Conservation (phyloP, 805 yeast genomes). For the Kregervanrija fluxuum region DNA sequence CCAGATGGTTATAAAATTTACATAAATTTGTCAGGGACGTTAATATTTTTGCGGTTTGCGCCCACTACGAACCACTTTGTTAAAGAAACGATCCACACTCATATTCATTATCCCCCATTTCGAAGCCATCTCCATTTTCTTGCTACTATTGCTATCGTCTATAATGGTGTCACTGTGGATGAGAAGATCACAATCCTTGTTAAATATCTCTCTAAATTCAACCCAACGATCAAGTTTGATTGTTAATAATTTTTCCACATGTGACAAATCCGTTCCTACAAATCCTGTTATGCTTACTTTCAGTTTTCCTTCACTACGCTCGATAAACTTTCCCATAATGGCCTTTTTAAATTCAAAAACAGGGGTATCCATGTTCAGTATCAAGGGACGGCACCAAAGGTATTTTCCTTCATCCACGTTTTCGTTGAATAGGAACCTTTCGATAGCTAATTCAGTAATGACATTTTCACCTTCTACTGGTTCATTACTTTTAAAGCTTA, state of each 20-base stretch:
- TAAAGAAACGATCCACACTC: slow-evolving; percentile 7
- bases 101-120: slow-evolving; percentile 19
- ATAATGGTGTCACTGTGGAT: slow-evolving; percentile 25
- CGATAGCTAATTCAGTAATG: slow-evolving; percentile 25
- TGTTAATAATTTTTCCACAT: slow-evolving; percentile 46
- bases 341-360: background rate
- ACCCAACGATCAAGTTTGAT: slow-evolving; percentile 36
- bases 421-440: slow-evolving; percentile 20
- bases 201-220: slow-evolving; percentile 42
- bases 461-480: background rate
- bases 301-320: slow-evolving; percentile 1
- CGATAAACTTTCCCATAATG: background rate
- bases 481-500: slow-evolving; percentile 13
- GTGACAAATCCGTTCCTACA: slow-evolving; percentile 25
- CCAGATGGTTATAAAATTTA: too few species aligned
- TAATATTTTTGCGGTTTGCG: too few species aligned
- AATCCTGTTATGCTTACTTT: slow-evolving; percentile 25
- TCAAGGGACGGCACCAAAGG: slow-evolving; percentile 21
- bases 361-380: background rate
- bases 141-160: slow-evolving; percentile 9
- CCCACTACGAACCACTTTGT: too few species aligned
- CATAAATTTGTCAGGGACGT: too few species aligned
- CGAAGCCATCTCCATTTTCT: slow-evolving; percentile 19
- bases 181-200: slow-evolving; percentile 45
- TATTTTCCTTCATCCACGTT: slow-evolving; percentile 10